Base-by-base conservation (phyloP, 2,329 filamentous ascomycete genomes). In the Lachnellula subtilissima region DNA sequence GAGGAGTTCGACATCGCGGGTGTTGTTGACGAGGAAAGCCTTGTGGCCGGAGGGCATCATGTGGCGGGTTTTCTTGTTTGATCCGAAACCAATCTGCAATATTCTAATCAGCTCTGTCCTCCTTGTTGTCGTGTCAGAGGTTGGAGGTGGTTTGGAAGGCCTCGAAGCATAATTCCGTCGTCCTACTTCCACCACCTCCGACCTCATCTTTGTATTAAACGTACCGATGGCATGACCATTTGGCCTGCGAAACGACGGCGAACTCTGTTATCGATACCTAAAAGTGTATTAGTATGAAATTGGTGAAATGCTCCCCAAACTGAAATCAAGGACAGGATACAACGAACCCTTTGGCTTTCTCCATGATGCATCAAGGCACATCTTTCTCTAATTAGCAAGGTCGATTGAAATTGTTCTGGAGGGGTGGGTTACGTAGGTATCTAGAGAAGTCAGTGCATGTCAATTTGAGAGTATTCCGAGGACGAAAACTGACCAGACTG, bases 41-140 rank as follows among this genome's bases (percentile, higher is more conserved):
- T 97, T 97, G 89, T 97, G 93, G 81, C 94, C 94, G 72, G 91
- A 96, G 76, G 94, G 94, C 84, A 91, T 96, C 87, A 97, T 87
- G 85, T 95, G 93, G 74, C 90, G 87, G 75, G 94, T 99, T 87
- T 97, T 97, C 86, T 91, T 96, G 90, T 97, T 97, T 81, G 89
- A 94, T 71, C 94, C 92, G 77, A 92, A 99, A 74, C 94, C 94
- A 76, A 99, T 99, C 94, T 97, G 75, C 43, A 45, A 57, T 48
- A 48, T 55, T 40, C 55, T 42, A 35, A 61, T 69, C 62, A 69
- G 68, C 53, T 11, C 52, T 56, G 52, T 50, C 57, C 15, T 50
- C 57, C 12, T 23, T 46, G 7, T 48, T 49, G 47, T 50, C 42
- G 14, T 19, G 39, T 54, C 54, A 46, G 47, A 60, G 25, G 23